These are phyloP conservation scores for Mesotaenium endlicherianum DNA, from an alignment of 139 green algal species.

Conservation along the genomic window DNA sequence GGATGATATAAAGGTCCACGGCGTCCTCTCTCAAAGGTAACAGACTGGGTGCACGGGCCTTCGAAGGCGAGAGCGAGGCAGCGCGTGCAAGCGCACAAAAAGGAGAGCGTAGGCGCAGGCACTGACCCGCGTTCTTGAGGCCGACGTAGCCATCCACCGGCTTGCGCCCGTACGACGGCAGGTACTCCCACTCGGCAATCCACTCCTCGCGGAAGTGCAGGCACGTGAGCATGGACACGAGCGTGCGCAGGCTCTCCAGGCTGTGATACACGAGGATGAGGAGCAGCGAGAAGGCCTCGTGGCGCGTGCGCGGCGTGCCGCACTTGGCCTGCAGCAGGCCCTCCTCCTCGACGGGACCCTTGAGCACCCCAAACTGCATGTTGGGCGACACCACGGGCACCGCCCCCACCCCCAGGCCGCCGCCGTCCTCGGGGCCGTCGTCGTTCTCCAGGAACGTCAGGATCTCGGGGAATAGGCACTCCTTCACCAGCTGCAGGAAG, in stretches of 20 bases:
- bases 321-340: slow-evolving; percentile 28
- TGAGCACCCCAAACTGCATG: slow-evolving; percentile 21
- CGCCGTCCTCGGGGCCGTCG: not conserved
- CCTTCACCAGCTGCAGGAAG: slow-evolving; percentile 37
- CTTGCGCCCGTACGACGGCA: slow-evolving; percentile 10
- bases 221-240: slow-evolving; percentile 4
- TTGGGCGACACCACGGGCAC: not conserved
- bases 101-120: not conserved
- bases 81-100: too few relatives aligned
- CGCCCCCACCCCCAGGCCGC: not conserved
- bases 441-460: slow-evolving; percentile 1
- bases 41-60: too few relatives aligned
- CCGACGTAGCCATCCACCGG: slow-evolving; percentile 20
- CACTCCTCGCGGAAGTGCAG: slow-evolving; percentile 31
- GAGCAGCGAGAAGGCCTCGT: slow-evolving; percentile 28
- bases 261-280: not conserved
- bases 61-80: too few relatives aligned
- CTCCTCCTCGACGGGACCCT: slow-evolving; percentile 4
- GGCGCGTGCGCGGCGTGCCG: not conserved
- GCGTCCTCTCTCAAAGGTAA: too few relatives aligned
- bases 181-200: slow-evolving; percentile 33
- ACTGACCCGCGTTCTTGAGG: slow-evolving; percentile 42
- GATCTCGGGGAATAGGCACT: slow-evolving; percentile 34
- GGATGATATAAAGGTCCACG: too few relatives aligned
- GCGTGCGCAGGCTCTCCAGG: slow-evolving; percentile 13